These are phyloP conservation scores for Cephalotrichum gorgonifer DNA, from an alignment of 2,329 filamentous ascomycete genomes.

Conservation along the genomic window DNA sequence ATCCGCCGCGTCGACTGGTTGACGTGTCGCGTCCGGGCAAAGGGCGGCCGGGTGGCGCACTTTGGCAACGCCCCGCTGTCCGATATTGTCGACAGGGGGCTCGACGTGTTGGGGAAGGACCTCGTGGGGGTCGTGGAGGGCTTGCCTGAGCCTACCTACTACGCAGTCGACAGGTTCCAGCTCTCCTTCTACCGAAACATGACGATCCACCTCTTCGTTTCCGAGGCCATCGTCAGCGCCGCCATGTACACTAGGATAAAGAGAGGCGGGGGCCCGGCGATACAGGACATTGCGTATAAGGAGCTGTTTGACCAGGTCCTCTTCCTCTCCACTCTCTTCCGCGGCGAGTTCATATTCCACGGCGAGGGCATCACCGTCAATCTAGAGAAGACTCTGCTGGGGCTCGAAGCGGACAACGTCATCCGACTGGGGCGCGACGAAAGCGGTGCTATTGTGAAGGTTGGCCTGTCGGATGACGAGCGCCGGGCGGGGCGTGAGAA, in stretches of 20 bases:
- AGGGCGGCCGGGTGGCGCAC: constrained; percentile 87
- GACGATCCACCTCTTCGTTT: constrained; percentile 97
- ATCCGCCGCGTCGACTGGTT: constrained; percentile 87
- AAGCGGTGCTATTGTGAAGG: constrained; percentile 44
- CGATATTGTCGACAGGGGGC: constrained; percentile 75
- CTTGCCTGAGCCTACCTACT: constrained; percentile 84
- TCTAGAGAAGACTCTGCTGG: constrained; percentile 65
- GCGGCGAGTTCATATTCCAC: constrained; percentile 94
- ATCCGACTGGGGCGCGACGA: constrained; percentile 55
- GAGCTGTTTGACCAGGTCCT: constrained; percentile 69
- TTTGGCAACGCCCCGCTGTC: constrained; percentile 73
- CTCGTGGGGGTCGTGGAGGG: constrained; percentile 72
- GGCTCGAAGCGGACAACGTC: constrained; percentile 69
- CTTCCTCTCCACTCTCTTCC: constrained; percentile 88
- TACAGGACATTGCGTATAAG: constrained; percentile 67
- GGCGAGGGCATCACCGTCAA: constrained; percentile 75
- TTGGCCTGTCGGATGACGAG: constrained; percentile 70
- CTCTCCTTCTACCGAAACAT: constrained; percentile 98
- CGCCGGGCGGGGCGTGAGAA: constrained; percentile 77
- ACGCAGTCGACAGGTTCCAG: constrained; percentile 91
- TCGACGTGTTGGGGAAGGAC: constrained; percentile 85
- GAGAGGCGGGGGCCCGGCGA: constrained; percentile 71
- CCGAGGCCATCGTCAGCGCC: constrained; percentile 80
- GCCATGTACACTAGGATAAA: constrained; percentile 89
- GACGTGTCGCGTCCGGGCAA: constrained; percentile 66